Evolutionary conservation across 129 eudicot genomes (phyloP).

Genomic region (Oenanthe sinensis): DNA sequence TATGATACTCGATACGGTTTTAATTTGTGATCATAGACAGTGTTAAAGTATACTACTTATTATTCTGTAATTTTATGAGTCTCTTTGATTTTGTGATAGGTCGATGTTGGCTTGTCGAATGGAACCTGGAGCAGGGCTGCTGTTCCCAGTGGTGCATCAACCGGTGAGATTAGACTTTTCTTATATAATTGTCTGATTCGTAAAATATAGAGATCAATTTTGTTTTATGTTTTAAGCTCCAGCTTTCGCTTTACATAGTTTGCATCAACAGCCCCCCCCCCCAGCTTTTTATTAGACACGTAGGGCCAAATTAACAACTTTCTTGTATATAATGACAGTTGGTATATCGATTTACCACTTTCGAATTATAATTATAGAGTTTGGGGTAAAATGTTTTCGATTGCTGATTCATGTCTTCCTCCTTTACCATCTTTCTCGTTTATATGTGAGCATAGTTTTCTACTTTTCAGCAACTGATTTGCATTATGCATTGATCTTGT

Average conservation of each 20-base stretch:
- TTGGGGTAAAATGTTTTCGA: background rate
- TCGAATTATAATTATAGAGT: background rate
- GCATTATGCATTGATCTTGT: background rate
- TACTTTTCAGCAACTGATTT: background rate
- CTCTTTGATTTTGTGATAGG: constrained; percentile 29
- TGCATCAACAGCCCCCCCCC: no score
- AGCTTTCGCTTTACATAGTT: no score
- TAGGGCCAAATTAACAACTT: background rate
- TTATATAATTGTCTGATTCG: background rate
- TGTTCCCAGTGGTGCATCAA: constrained; percentile 99
- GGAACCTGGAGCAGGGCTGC: constrained; percentile 81
- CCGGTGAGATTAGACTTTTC: constrained; percentile 46
- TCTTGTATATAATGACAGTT: background rate
- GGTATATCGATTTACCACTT: background rate
- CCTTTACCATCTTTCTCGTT: no score
- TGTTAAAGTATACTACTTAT: background rate
- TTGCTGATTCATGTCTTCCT: no score
- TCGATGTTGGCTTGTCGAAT: constrained; percentile 54
- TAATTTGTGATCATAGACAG: background rate
- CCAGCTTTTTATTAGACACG: background rate
- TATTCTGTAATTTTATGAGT: background rate
- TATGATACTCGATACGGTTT: background rate
- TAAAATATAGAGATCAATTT: no score
- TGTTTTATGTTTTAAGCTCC: no score
- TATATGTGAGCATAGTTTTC: background rate